Percentiles rank a stretch among this genome's conserved stretches.
Evolutionary conservation across 805 yeast species (phyloP).

Genomic region (Suhomyces faveliae): DNA sequence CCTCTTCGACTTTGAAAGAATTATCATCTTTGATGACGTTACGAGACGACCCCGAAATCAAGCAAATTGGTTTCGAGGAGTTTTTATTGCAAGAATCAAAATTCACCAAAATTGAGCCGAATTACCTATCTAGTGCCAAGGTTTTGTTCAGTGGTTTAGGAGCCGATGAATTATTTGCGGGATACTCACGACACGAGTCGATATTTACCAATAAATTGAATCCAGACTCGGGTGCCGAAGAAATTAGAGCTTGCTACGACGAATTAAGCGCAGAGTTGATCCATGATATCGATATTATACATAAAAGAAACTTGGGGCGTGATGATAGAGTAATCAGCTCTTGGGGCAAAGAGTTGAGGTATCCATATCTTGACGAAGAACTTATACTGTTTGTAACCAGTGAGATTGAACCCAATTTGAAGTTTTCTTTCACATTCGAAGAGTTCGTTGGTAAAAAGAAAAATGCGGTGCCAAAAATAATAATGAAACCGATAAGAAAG

Average conservation of each 20-base stretch:
- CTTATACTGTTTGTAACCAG: conserved; percentile 52
- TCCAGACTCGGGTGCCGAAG: conserved; percentile 19
- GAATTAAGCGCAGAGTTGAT: conserved; percentile 59
- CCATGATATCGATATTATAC: conserved; percentile 69
- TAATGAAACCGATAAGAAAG: conserved; percentile 41
- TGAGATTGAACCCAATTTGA: conserved; percentile 49
- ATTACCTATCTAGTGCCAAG: conserved; percentile 47
- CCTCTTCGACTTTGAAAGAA: conserved; percentile 28
- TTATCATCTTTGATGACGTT: conserved; percentile 2
- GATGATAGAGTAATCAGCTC: conserved; percentile 85
- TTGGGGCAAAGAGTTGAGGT: conserved; percentile 89
- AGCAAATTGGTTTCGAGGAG: conserved; percentile 16
- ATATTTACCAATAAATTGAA: conserved; percentile 33
- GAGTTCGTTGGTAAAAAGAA: conserved; percentile 23
- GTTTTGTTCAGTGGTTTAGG: conserved; percentile 92
- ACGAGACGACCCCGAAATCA: neutral
- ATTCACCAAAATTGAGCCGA: neutral
- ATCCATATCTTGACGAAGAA: conserved; percentile 73
- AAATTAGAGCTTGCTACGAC: conserved; percentile 22
- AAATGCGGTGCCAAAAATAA: conserved; percentile 18
- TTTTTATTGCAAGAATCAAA: conserved; percentile 12
- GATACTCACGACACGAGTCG: conserved; percentile 81
- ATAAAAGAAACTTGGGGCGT: conserved; percentile 79
- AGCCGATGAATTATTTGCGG: conserved; percentile 96
- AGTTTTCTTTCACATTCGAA: conserved; percentile 34